Conservation (phyloP, 495 filamentous ascomycete genomes). For the Penicillium cinerascens region DNA sequence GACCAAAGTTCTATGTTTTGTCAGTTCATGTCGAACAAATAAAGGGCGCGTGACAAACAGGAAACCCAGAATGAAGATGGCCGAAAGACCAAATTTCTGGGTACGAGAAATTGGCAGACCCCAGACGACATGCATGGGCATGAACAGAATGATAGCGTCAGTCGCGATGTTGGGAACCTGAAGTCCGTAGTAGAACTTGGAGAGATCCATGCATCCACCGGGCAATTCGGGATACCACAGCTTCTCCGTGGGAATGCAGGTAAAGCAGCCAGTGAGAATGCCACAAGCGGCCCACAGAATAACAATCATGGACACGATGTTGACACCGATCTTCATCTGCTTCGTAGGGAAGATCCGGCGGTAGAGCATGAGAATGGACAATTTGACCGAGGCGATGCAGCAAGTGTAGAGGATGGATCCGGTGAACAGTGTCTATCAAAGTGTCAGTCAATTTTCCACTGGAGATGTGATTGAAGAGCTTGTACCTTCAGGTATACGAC, state of each 20-base stretch:
- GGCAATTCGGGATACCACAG: slow-evolving; percentile 25
- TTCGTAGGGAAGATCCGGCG: slow-evolving; percentile 28
- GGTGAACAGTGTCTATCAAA: slow-evolving; percentile 19
- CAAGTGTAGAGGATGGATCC: slow-evolving; percentile 22
- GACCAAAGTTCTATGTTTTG: slow-evolving; percentile 17
- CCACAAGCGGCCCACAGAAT: slow-evolving; percentile 26
- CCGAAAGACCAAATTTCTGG: slow-evolving; percentile 36
- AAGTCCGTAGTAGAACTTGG: slow-evolving; percentile 32
- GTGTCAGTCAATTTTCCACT: neutral
- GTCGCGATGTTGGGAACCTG: slow-evolving; percentile 43
- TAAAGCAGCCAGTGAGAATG: slow-evolving; percentile 29
- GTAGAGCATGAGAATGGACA: slow-evolving; percentile 38
- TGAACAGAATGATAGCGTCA: slow-evolving; percentile 41
- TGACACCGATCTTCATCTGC: slow-evolving; percentile 18
- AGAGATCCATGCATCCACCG: slow-evolving; percentile 31
- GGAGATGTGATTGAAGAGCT: neutral
- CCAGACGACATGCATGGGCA: slow-evolving; percentile 50
- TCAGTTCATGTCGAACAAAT: neutral
- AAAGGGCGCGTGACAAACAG: slow-evolving; percentile 20
- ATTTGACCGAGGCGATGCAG: slow-evolving; percentile 28
- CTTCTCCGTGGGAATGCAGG: slow-evolving; percentile 34
- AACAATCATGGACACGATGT: slow-evolving; percentile 9
- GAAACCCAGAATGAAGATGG: slow-evolving; percentile 40
- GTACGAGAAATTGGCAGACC: slow-evolving; percentile 36
- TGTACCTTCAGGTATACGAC: slow-evolving; percentile 18